Conservation (phyloP, 2,329 filamentous ascomycete species). For the Albophoma yamanashiensis region DNA sequence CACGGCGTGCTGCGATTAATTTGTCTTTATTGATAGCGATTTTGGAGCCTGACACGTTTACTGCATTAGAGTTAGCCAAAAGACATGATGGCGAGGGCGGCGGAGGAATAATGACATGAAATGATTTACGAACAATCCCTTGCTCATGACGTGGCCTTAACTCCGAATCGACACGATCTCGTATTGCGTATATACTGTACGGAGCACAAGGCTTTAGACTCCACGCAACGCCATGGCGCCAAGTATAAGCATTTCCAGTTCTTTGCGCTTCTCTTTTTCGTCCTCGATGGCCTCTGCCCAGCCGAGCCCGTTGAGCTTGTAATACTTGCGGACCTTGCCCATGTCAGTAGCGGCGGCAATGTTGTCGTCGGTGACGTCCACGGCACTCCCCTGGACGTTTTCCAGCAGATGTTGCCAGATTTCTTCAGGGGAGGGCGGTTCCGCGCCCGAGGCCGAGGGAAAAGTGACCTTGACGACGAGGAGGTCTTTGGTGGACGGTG, state of each 20-base stretch:
- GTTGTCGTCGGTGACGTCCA: slow-evolving; percentile 52
- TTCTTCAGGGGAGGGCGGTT: slow-evolving; percentile 31
- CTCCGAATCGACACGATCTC: background rate
- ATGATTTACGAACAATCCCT: background rate
- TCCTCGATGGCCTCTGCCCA: slow-evolving; percentile 36
- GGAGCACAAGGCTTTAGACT: slow-evolving; percentile 10
- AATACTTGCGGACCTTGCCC: slow-evolving; percentile 67
- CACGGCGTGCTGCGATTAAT: background rate
- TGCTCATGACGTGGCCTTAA: background rate
- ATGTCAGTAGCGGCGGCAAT: slow-evolving; percentile 52
- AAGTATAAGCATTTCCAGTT: slow-evolving; percentile 60
- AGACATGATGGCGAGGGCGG: background rate
- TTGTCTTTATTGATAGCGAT: background rate
- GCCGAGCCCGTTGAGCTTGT: slow-evolving; percentile 63
- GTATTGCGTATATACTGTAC: background rate
- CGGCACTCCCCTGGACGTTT: slow-evolving; percentile 49
- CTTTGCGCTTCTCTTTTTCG: slow-evolving; percentile 30
- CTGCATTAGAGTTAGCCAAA: background rate
- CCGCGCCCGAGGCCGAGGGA: slow-evolving; percentile 29
- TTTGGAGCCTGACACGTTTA: background rate
- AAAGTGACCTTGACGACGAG: slow-evolving; percentile 70
- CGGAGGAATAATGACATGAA: background rate
- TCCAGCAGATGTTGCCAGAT: slow-evolving; percentile 48
- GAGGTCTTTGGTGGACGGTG: slow-evolving; percentile 58
- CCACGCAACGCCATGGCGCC: slow-evolving; percentile 59